Base-by-base conservation (phyloP, 2,329 filamentous ascomycete species). In the Anthostomella pinea region DNA sequence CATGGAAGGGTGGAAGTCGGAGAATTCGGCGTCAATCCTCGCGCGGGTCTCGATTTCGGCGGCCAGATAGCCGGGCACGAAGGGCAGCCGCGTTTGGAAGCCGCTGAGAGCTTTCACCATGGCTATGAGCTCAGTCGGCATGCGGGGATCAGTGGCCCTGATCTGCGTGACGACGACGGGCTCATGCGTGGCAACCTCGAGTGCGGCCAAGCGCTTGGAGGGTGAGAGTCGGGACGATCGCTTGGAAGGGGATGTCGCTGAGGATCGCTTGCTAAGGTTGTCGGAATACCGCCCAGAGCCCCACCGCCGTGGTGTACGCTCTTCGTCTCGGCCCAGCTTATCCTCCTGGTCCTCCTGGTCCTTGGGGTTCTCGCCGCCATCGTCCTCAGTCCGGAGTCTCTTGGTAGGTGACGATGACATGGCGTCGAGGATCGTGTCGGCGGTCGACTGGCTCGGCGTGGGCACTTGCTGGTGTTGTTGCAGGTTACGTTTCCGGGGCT, bases 31-130 rank as follows among this genome's bases (percentile, higher is more conserved):
- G 14, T 36, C 17, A 13, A 26, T 38, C 23, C 14, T n/a, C 5
- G 23, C 23, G 14, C 23, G 14, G n/a, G 22, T 8, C 11, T 15
- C 4, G n/a, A 22, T 21, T 28, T 35, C 34, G 8, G 13, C 6
- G n/a, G 39, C 21, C 15, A 39, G 32, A 23, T 36, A 33, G 35
- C 21, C 17, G 11, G 35, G 29, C 10, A 46, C 43, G 30, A 27
- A 31, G 5, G 23, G 29, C 2, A 25, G 20, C 24, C 40, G 23
- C 15, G 6, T 28, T 18, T 38, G 22, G 19, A 38, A 28, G 11
- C 13, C 9, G 3, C 32, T 29, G 10, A 33, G 17, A 4, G 9
- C 8, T 17, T 33, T 18, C 3, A 33, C 17, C 13, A 33, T 28
- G 5, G 14, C 16, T 11, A 2, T 6, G 11, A 38, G 35, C 17